Evolutionary conservation across 768 basidiomycete genomes (phyloP), one percentile per base, ranked within the genome.

Genomic region (Favolaschia claudopus): DNA sequence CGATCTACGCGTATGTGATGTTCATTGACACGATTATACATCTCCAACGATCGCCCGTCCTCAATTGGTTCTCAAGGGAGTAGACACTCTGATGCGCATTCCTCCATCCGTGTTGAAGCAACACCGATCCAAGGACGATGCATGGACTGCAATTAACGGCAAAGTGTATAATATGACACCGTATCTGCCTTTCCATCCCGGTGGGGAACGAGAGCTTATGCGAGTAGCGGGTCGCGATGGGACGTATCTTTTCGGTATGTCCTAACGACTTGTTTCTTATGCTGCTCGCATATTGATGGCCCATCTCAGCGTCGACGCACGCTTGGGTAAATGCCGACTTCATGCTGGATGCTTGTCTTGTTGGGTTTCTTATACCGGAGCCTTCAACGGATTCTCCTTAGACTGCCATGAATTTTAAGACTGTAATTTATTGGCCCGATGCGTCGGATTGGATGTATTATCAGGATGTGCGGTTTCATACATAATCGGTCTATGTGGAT

Each of bases 301-400:
- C 49, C 43, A 39, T 32, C 31, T 12, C 63, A 99, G 96, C 91
- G 42, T 75, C 85, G 22, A 98, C 96, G 0, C 96, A 99, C 73
- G 92, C 89, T 4, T 99, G 96, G 96, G 95, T 99, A 29, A 98
- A 94, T 65, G 86, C 84, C n/a, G 96, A 99, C 47, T 89, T 89
- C 66, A 97, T 99, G 93, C 80, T 99, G 20, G 96, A 98, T 70
- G 83, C 87, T 31, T 98, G 94, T 72, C 79, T 97, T 42, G 91
- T 99, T 33, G 96, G 96, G 15, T 92, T 97, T 68, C 77, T 99
- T 36, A 87, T 95, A 13, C 73, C 89, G 1, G 92, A 94, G 65
- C 83, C 86, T 27, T 75, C 78, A 29, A 71, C 76, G 20, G 43
- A 61, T 46, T 61, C 54, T 3, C 43, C 60, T 14, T 77, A 75